Evolutionary conservation across 108 stramenopile species (phyloP).

Genomic region (Poteriospumella lacustris): DNA sequence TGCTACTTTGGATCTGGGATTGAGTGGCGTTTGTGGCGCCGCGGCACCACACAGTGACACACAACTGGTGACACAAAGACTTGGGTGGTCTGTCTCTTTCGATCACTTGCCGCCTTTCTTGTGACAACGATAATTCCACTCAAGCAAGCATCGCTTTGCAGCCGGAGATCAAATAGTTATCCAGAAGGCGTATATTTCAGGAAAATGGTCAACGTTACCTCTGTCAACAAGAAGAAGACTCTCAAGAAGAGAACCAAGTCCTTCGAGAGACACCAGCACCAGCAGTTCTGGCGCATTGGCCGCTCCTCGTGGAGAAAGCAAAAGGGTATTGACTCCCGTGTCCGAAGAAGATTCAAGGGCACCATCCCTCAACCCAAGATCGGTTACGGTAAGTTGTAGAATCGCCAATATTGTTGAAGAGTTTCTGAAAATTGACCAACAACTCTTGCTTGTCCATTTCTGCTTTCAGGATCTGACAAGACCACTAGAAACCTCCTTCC

Average conservation of each 20-base stretch:
- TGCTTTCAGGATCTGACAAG: constrained; percentile 70
- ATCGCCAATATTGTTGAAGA: background rate
- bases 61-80: too few species aligned
- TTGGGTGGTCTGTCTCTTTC: too few species aligned
- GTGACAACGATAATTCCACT: too few species aligned
- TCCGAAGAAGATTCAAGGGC: constrained; percentile 99
- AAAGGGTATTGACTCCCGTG: constrained; percentile 99
- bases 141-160: too few species aligned
- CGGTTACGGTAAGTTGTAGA: constrained; percentile 76
- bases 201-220: constrained; percentile 84
- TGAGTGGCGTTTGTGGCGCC: too few species aligned
- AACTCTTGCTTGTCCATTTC: background rate
- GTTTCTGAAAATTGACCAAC: background rate
- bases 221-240: constrained; percentile 86
- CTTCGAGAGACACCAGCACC: constrained; percentile 95
- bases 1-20: too few species aligned
- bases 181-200: too few species aligned
- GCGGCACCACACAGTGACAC: too few species aligned
- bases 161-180: too few species aligned
- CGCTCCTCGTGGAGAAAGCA: constrained; percentile 95
- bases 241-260: constrained; percentile 99
- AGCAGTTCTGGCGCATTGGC: constrained; percentile 90
- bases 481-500: constrained; percentile 92
- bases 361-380: constrained; percentile 92
- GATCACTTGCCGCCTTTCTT: too few species aligned